Conservation (phyloP, 169 alveolate species). For the Plasmodium fragile region DNA sequence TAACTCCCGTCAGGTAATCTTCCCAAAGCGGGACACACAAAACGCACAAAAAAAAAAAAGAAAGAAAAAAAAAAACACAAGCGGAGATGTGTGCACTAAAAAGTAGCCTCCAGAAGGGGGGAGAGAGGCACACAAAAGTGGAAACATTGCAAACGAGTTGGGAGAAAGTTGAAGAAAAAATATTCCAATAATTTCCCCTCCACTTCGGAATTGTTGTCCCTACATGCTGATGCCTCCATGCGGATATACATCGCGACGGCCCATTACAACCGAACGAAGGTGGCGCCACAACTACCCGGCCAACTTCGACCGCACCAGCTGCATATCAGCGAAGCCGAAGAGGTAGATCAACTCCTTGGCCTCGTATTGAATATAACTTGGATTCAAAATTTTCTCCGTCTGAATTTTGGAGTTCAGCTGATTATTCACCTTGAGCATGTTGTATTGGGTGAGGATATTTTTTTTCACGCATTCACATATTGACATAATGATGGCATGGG, state of each 20-base stretch:
- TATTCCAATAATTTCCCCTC: background rate
- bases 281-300: background rate
- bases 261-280: background rate
- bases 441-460: constrained; percentile 63
- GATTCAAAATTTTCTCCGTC: constrained; percentile 52
- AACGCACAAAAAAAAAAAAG: background rate
- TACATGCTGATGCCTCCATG: background rate
- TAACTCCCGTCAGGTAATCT: background rate
- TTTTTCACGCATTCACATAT: constrained; percentile 74
- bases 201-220: background rate
- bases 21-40: background rate
- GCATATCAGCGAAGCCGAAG: constrained; percentile 62
- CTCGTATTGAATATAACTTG: constrained; percentile 53
- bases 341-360: constrained; percentile 73
- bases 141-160: background rate
- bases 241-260: background rate
- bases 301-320: constrained; percentile 56
- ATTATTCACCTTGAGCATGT: constrained; percentile 41
- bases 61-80: background rate
- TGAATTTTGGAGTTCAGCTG: constrained; percentile 29
- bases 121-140: background rate
- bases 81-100: background rate
- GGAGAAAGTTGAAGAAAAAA: background rate
- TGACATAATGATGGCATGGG: constrained; percentile 65
- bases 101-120: background rate